Percentiles rank a stretch among this genome's conserved stretches.
These are phyloP conservation scores for Candida freyschussii DNA, from an alignment of 1,139 yeast genomes.

Conservation along the genomic window DNA sequence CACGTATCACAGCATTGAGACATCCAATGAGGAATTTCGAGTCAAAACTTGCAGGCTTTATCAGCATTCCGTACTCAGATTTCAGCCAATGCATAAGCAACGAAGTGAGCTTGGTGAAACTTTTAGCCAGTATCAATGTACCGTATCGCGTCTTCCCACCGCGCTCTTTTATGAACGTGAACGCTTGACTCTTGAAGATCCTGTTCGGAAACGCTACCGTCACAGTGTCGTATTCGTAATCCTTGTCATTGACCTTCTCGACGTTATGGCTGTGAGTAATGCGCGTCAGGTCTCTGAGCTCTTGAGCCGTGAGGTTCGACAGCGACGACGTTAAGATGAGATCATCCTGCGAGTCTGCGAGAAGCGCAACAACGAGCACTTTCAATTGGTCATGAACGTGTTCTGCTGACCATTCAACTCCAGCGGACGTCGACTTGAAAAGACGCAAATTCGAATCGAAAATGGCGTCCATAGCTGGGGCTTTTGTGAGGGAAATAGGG, in stretches of 20 bases:
- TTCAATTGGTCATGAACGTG: constrained; percentile 12
- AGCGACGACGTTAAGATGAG: constrained; percentile 17
- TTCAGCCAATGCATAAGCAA: constrained; percentile 25
- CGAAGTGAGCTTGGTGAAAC: constrained; percentile 15
- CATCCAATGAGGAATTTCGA: constrained; percentile 22
- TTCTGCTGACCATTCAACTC: constrained; percentile 10
- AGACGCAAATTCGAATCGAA: constrained; percentile 19
- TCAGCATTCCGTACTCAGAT: constrained; percentile 22
- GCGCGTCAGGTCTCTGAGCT: constrained; percentile 15
- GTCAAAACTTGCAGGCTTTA: constrained; percentile 23
- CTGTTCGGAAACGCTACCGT: constrained; percentile 15
- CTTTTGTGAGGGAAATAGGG: not conserved
- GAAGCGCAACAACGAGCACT: constrained; percentile 19
- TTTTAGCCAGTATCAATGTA: constrained; percentile 17
- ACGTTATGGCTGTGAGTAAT: constrained; percentile 7
- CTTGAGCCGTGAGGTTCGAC: constrained; percentile 12
- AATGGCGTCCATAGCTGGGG: constrained; percentile 10
- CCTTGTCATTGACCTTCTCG: constrained; percentile 4
- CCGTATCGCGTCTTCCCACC: constrained; percentile 7
- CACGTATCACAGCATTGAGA: constrained; percentile 23
- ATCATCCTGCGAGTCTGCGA: constrained; percentile 22
- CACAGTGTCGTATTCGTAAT: constrained; percentile 10
- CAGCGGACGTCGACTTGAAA: constrained; percentile 16
- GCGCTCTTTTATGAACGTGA: constrained; percentile 12
- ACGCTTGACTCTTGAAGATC: constrained; percentile 17